Evolutionary conservation across 306 rosid species (phyloP).

Genomic region (Medicago ruthenica): DNA sequence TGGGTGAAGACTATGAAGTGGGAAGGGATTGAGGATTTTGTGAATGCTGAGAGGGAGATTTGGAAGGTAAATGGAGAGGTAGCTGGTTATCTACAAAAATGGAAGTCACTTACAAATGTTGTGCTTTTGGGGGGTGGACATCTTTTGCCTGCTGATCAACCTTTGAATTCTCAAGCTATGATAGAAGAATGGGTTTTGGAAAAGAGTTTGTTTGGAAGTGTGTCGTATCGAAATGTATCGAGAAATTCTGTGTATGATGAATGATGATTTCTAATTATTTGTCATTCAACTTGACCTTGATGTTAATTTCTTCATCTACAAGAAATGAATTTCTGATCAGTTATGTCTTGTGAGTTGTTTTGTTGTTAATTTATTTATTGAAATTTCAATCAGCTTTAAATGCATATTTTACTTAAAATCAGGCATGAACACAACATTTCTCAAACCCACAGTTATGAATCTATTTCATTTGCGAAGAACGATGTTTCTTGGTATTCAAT

Average conservation of each 20-base stretch:
- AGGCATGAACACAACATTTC: no score
- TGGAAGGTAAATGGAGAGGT: slow-evolving; percentile 67
- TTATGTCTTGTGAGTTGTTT: no score
- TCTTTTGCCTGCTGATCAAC: slow-evolving; percentile 68
- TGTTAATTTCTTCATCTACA: neutral
- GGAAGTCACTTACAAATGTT: slow-evolving; percentile 70
- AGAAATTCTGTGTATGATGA: neutral
- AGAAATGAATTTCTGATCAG: no score
- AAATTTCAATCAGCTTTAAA: no score
- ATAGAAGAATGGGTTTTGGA: slow-evolving; percentile 81
- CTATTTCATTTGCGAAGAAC: no score
- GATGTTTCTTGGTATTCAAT: no score
- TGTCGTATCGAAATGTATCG: neutral
- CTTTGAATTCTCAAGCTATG: slow-evolving; percentile 72
- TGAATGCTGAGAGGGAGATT: slow-evolving; percentile 64
- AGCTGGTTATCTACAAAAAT: slow-evolving; percentile 81
- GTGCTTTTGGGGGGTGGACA: slow-evolving; percentile 80
- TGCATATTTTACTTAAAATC: no score
- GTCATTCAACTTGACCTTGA: neutral
- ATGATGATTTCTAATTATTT: slow-evolving; percentile 9
- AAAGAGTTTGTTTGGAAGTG: slow-evolving; percentile 48
- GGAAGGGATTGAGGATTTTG: slow-evolving; percentile 59
- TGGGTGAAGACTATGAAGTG: slow-evolving; percentile 83
- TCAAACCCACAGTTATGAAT: no score
- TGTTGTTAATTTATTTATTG: no score